Evolutionary conservation across 768 basidiomycete species (phyloP).

Genomic region (Phanerochaete sordida): DNA sequence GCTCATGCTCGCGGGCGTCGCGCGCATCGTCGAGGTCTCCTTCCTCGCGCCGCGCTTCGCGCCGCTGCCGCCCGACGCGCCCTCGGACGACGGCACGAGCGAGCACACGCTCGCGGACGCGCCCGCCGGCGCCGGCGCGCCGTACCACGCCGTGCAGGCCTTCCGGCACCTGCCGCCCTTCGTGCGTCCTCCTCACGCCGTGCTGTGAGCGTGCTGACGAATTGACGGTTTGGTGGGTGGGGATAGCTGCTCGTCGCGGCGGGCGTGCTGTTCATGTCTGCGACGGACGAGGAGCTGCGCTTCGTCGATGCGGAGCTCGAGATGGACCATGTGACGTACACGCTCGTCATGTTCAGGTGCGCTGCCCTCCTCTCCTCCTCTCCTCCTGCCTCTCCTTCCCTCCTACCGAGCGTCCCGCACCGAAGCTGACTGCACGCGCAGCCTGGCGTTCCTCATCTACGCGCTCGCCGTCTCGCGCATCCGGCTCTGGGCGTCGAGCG

Average conservation of each 20-base stretch:
- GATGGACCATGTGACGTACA: conserved; percentile 92
- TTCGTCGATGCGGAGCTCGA: conserved; percentile 57
- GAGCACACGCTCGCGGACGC: conserved; percentile 62
- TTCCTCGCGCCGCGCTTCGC: conserved; percentile 51
- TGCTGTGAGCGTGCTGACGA: background rate
- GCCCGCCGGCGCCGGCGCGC: conserved; percentile 19
- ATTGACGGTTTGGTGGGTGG: no score
- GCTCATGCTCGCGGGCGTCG: conserved; percentile 77
- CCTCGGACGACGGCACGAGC: conserved; percentile 50
- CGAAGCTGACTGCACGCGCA: conserved; percentile 22
- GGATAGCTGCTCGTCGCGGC: conserved; percentile 72
- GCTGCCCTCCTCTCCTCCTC: no score
- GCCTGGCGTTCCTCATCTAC: conserved; percentile 77
- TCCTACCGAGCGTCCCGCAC: background rate
- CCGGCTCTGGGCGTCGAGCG: conserved; percentile 62
- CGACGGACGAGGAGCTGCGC: conserved; percentile 85
- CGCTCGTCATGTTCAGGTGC: conserved; percentile 79
- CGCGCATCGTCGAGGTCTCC: conserved; percentile 82
- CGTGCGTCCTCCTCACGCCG: conserved; percentile 44
- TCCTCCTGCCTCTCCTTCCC: background rate
- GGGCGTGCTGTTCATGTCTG: conserved; percentile 87
- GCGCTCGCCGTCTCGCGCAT: conserved; percentile 33
- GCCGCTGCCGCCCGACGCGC: conserved; percentile 22
- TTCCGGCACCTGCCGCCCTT: conserved; percentile 90
- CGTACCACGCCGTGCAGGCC: conserved; percentile 42